Percentiles rank a stretch among this genome's conserved stretches.
Conservation (phyloP, 2,329 filamentous ascomycete genomes). For the Alternaria triticimaculans region DNA sequence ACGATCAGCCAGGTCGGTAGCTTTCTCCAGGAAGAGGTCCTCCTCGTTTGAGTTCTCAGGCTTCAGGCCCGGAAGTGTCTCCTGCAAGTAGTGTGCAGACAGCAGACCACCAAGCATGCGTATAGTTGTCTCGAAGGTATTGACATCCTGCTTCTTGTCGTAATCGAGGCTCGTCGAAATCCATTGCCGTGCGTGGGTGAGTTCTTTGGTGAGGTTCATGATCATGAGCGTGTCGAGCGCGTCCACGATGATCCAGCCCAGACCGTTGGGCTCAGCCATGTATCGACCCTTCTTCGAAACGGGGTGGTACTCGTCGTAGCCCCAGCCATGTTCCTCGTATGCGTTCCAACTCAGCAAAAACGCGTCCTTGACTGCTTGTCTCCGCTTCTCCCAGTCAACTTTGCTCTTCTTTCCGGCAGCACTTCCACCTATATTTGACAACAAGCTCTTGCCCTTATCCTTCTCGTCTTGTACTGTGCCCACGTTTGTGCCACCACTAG, state of each 20-base stretch:
- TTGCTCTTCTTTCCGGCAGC: conserved; percentile 35
- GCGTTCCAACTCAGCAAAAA: conserved; percentile 92
- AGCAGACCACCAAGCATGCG: conserved; percentile 94
- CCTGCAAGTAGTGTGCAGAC: conserved; percentile 94
- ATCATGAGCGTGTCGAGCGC: conserved; percentile 95
- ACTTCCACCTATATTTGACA: conserved; percentile 39
- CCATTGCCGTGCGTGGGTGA: conserved; percentile 88
- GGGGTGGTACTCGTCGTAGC: conserved; percentile 87
- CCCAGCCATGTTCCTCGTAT: conserved; percentile 94
- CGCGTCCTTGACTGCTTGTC: conserved; percentile 83
- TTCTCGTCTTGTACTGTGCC: conserved; percentile 39
- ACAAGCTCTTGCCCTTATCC: conserved; percentile 41
- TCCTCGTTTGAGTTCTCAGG: conserved; percentile 76
- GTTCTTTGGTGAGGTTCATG: conserved; percentile 91
- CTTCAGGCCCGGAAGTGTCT: conserved; percentile 78
- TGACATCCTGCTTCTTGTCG: conserved; percentile 93
- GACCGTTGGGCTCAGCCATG: conserved; percentile 80
- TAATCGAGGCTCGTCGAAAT: conserved; percentile 80
- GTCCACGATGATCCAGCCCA: conserved; percentile 99
- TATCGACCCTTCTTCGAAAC: conserved; percentile 77
- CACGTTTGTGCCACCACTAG: conserved; percentile 37
- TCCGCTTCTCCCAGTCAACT: conserved; percentile 77
- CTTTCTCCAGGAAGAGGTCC: conserved; percentile 95
- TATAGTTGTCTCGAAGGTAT: conserved; percentile 97
- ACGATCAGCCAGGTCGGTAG: conserved; percentile 87